Base-by-base conservation (phyloP, 2,329 filamentous ascomycete genomes). In the Botrytis sinoallii region DNA sequence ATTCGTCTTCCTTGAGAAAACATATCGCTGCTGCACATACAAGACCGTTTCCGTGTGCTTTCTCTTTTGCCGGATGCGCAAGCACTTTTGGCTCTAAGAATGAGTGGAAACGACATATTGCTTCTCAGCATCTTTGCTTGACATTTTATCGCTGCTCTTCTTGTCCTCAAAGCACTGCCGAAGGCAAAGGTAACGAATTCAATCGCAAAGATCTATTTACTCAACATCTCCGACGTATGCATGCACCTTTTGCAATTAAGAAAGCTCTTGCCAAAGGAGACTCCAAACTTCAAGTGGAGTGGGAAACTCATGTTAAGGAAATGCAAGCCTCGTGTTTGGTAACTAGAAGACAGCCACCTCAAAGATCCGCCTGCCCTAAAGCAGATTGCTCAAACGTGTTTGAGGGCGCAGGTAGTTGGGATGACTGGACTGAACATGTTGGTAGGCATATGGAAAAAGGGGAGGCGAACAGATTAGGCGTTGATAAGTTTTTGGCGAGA, bases 151-250 rank as follows among this genome's bases (percentile, higher is more conserved):
- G 89, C 32, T 91, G 89, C 76, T 91, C 89, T 0, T 84, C 86
- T 2, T 91, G 89, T 74, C 86, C 88, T 0, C 85, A 86, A 73
- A 86, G 83, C 73, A 84, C 84, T 2, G 82, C 83, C 0, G 88
- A 89, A 74, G 87, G 88, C 48, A 89, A 88, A 76, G 87, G 87
- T 6, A 90, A 89, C 75, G 89, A 91, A 81, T 98, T 98, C 83
- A 98, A 98, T 82, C 91, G 95, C 79, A 98, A 97, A 82, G 95
- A 98, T 80, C 88, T 99, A 20, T 99, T 98, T 82, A 95, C 93
- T 0, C 95, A 98, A 81, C 95, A 99, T 79, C 87, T 97, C 22
- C 92, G 95, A 22, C 93, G 95, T 65, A 98, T 98, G 95, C 96
- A 99, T 79, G 90, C 92, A 0, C 90, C 91, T 0, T 89, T 89